Conservation (phyloP, 1,284 basidiomycete species). For the Coniferiporia sulphurascens region DNA sequence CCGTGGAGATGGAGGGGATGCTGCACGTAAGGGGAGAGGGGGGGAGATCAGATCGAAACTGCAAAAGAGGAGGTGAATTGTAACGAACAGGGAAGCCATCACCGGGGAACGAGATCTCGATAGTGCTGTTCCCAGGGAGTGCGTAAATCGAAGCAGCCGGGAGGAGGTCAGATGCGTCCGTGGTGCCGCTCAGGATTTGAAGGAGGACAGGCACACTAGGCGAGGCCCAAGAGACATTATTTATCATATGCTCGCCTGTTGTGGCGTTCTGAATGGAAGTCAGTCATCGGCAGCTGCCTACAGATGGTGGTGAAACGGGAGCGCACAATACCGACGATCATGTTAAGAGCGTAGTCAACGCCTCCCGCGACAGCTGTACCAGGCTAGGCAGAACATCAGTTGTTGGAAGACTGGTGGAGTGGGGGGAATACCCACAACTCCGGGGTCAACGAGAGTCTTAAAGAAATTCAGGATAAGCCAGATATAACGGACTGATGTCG, state of each 20-base stretch:
- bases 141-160: slow-evolving; percentile 24
- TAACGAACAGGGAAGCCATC: slow-evolving; percentile 11
- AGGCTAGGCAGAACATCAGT: slow-evolving; percentile 17
- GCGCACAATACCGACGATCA: slow-evolving; percentile 20
- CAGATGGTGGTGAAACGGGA: neutral
- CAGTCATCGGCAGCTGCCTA: slow-evolving; percentile 8
- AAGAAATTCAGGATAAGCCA: neutral
- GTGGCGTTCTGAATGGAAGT: neutral
- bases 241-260: slow-evolving; percentile 10
- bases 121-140: slow-evolving; percentile 21
- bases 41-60: slow-evolving; percentile 19
- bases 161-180: slow-evolving; percentile 21
- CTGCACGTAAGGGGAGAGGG: too few species aligned
- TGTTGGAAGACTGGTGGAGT: neutral
- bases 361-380: slow-evolving; percentile 25
- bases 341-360: slow-evolving; percentile 26
- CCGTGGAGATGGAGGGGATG: slow-evolving; percentile 35
- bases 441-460: slow-evolving; percentile 29
- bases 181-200: slow-evolving; percentile 25
- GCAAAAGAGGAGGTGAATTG: neutral
- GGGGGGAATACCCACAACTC: slow-evolving; percentile 16
- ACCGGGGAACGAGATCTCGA: slow-evolving; percentile 24
- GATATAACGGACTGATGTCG: neutral
- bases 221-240: slow-evolving; percentile 16
- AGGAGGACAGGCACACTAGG: slow-evolving; percentile 29